These are phyloP conservation scores for Groenewaldozyma auringiensis DNA, from an alignment of 1,139 yeast genomes.

Conservation along the genomic window DNA sequence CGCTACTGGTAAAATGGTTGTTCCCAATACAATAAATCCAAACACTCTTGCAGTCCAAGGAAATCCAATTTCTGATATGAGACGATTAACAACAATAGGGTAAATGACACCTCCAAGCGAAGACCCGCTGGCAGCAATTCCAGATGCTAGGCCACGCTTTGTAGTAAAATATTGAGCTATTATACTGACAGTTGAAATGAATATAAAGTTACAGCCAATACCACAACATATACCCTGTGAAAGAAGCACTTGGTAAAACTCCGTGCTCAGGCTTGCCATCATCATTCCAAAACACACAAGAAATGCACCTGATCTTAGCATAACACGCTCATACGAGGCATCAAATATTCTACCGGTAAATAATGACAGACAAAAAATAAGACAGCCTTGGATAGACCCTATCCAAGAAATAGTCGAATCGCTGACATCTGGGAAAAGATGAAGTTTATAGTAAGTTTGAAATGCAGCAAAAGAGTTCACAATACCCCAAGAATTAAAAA, in stretches of 20 bases:
- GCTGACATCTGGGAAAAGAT: constrained; percentile 38
- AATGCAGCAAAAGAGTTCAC: constrained; percentile 55
- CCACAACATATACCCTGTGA: constrained; percentile 49
- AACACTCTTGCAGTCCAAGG: constrained; percentile 45
- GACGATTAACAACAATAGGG: constrained; percentile 36
- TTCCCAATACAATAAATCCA: constrained; percentile 38
- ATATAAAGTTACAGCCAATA: constrained; percentile 34
- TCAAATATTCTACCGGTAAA: constrained; percentile 50
- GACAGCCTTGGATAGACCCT: constrained; percentile 49
- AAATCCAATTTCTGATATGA: constrained; percentile 39
- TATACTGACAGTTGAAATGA: constrained; percentile 22
- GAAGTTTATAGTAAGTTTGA: constrained; percentile 46
- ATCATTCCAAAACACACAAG: constrained; percentile 43
- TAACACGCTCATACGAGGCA: constrained; percentile 29
- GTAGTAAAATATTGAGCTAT: constrained; percentile 45
- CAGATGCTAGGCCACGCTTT: constrained; percentile 49
- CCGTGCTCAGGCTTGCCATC: constrained; percentile 43
- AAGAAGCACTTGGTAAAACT: constrained; percentile 47
- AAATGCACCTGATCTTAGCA: constrained; percentile 38
- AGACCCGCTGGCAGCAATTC: constrained; percentile 53
- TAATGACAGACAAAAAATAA: constrained; percentile 38
- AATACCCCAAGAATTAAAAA: constrained; percentile 49
- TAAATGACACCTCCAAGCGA: constrained; percentile 56
- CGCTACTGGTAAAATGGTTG: constrained; percentile 32
- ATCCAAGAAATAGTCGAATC: constrained; percentile 37